Percentiles rank a stretch among this genome's conserved stretches.
Evolutionary conservation across 106 monocot genomes (phyloP).

Genomic region (Dendrobium nobile): DNA sequence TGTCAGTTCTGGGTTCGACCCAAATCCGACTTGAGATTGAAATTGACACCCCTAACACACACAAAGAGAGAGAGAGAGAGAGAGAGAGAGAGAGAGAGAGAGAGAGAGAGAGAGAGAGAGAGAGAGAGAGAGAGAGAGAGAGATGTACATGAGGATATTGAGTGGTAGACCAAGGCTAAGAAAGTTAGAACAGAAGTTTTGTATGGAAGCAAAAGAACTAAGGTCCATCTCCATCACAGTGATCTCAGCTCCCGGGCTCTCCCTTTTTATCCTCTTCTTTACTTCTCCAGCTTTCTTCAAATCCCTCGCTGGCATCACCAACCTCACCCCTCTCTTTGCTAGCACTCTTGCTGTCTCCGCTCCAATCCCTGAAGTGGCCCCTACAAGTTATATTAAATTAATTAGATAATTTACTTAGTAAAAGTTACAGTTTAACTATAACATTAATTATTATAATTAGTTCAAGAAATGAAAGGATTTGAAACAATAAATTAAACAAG

Average conservation of each 20-base stretch:
- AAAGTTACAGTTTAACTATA: not conserved
- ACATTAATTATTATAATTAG: too few species aligned
- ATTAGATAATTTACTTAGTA: conserved; percentile 5
- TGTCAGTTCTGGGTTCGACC: too few species aligned
- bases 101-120: too few species aligned
- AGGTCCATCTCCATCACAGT: conserved; percentile 43
- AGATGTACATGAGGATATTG: conserved; percentile 50
- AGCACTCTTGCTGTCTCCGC: conserved; percentile 58
- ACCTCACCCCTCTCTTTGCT: conserved; percentile 47
- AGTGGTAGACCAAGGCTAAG: conserved; percentile 48
- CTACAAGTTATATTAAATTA: conserved; percentile 6
- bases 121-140: not conserved
- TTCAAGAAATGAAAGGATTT: too few species aligned
- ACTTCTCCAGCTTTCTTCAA: conserved; percentile 44
- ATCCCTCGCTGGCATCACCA: conserved; percentile 54
- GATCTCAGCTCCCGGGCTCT: conserved; percentile 31
- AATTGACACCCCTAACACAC: too few species aligned
- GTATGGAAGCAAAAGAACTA: conserved; percentile 45
- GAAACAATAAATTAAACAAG: too few species aligned
- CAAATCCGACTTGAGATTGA: too few species aligned
- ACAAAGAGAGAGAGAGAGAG: too few species aligned
- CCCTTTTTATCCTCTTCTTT: conserved; percentile 27
- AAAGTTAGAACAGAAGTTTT: conserved; percentile 32
- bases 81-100: too few species aligned
- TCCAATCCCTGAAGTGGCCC: conserved; percentile 69